Evolutionary conservation across 1,284 basidiomycete species (phyloP), one percentile per base, ranked within the genome.

Genomic region (Ganoderma meredithae): DNA sequence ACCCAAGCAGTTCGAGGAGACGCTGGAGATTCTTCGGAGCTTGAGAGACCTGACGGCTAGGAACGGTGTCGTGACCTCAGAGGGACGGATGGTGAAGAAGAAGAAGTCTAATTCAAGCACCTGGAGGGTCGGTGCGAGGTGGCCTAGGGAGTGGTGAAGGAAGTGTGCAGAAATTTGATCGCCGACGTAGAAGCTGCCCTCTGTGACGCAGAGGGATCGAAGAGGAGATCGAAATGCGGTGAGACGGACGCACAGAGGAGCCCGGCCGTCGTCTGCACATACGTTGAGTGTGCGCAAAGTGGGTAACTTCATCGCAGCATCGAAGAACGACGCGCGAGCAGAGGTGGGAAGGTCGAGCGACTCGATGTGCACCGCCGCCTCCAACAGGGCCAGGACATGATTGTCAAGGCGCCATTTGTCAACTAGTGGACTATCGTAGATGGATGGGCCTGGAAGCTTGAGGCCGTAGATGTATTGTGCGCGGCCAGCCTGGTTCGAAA

Each of bases 111-210:
- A n/a, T 3, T 58, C 10, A 3, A 58, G 33, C 10, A 9, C 33
- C 36, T 58, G 33, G 36, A 58, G 55, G n/a, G 55, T 58, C 4
- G 31, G 55, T 12, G 19, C 33, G n/a, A 58, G n/a, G 31, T 58
- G 55, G 3, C 27, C 12, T 2, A 58, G 36, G 10, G 12, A 8
- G 5, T 39, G n/a, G 33, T 58, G 55, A 3, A 58, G 12, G 55
- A n/a, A 12, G 6, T 4, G 22, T 10, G 55, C 33, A 9, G 55
- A 39, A 19, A 33, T 17, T 4, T 9, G 7, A 39, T 33, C 12
- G 2, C n/a, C 17, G 2, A 15, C 17, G 5, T 1, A 6, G 7
- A 5, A 19, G 8, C 39, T 36, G 33, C 17, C 19, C 22, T 12
- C 55, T 13, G 36, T 9, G 10, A 58, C 22, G 36, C n/a, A 17